Conservation (phyloP, 257 asterid species). For the Solanum bukasovii region DNA sequence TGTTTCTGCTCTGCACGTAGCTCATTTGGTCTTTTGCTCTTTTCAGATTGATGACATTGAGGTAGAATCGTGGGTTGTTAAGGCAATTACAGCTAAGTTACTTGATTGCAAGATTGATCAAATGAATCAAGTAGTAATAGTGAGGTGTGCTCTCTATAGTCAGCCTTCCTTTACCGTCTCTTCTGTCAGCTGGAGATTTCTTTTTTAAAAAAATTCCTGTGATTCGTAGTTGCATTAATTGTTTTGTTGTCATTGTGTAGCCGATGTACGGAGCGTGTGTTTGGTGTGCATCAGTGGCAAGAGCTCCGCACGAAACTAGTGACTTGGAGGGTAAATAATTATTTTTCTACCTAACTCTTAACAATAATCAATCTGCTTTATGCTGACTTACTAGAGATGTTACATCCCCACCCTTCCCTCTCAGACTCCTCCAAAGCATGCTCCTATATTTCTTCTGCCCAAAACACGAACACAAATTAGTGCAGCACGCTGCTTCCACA, state of each 20-base stretch:
- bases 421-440: not conserved
- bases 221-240: not conserved
- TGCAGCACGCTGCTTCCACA: not conserved
- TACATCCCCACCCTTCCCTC: not conserved
- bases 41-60: conserved; percentile 66
- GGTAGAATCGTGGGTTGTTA: conserved; percentile 86
- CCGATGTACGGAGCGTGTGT: conserved; percentile 60
- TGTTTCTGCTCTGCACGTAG: not conserved
- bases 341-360: not conserved
- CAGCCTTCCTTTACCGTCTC: not conserved
- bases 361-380: not conserved
- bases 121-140: conserved; percentile 64
- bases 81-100: conserved; percentile 78
- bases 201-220: not conserved
- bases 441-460: not conserved
- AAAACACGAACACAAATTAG: not conserved
- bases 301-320: conserved; percentile 62
- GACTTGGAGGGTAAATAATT: conserved; percentile 67
- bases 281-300: conserved; percentile 74
- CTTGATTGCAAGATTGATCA: conserved; percentile 90
- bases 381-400: not conserved
- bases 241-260: conserved; percentile 25
- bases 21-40: not conserved
- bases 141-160: conserved; percentile 38
- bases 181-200: not conserved